Conservation (phyloP, 371 early-diverging fungal species). For the Apophysomyces trapeziformis region DNA sequence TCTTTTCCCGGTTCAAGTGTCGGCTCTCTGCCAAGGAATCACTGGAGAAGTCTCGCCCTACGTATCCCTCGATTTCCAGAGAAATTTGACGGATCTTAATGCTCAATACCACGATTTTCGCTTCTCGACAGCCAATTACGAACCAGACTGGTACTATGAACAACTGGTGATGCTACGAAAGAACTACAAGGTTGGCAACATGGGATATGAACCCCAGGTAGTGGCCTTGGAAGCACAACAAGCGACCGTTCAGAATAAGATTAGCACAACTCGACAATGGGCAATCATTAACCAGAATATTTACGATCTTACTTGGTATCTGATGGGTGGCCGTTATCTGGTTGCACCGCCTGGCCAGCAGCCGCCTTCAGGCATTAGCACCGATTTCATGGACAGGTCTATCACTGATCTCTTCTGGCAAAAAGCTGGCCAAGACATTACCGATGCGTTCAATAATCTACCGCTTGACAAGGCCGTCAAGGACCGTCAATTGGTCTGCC, state of each 20-base stretch:
- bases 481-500: constrained; percentile 60
- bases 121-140: constrained; percentile 39
- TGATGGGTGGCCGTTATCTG: constrained; percentile 43
- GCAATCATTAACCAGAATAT: constrained; percentile 61
- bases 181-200: constrained; percentile 45
- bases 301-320: constrained; percentile 67
- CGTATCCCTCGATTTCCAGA: constrained; percentile 44
- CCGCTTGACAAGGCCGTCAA: constrained; percentile 32
- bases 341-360: constrained; percentile 40
- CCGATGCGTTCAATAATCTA: constrained; percentile 56
- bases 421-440: constrained; percentile 70
- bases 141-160: constrained; percentile 54
- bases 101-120: constrained; percentile 52
- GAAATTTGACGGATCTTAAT: constrained; percentile 47
- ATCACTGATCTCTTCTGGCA: constrained; percentile 67
- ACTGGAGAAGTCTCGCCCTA: constrained; percentile 32
- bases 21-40: constrained; percentile 46
- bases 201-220: constrained; percentile 43
- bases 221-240: constrained; percentile 38
- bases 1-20: constrained; percentile 81
- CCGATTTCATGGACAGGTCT: constrained; percentile 52
- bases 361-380: constrained; percentile 54
- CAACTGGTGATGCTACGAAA: constrained; percentile 45
- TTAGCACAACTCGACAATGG: constrained; percentile 50
- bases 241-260: constrained; percentile 31